Conservation (phyloP, 305 asterid species). For the Fraxinus latifolia region DNA sequence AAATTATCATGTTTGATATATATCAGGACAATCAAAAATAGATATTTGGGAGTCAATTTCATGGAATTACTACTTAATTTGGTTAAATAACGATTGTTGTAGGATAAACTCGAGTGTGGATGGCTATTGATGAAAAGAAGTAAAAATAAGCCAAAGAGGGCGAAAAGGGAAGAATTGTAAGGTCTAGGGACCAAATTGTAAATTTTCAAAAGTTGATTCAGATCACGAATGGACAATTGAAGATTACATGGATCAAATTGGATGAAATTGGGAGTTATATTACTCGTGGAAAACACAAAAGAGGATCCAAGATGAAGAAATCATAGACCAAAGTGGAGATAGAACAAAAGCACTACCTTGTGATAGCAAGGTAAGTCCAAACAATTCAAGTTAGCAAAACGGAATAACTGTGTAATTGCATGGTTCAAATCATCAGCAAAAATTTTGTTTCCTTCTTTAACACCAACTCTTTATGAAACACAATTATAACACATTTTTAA, state of each 20-base stretch:
- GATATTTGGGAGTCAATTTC: neutral
- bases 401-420: neutral
- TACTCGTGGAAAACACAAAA: neutral
- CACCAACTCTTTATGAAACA: neutral
- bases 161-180: neutral
- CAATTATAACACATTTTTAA: neutral
- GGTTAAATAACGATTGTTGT: neutral
- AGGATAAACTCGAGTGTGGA: neutral
- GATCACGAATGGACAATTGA: neutral
- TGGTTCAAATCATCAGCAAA: neutral
- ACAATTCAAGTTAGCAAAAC: neutral
- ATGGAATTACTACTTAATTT: neutral
- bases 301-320: neutral
- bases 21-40: neutral
- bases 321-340: neutral
- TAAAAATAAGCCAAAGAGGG: neutral
- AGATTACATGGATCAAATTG: neutral
- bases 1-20: neutral
- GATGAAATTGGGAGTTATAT: neutral
- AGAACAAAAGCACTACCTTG: neutral
- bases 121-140: neutral
- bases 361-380: neutral
- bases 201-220: neutral
- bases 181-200: neutral
- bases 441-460: neutral